phyloP scores from a whole-genome alignment of 1,284 basidiomycete genomes.

The Ceratobasidium sp. region DNA sequence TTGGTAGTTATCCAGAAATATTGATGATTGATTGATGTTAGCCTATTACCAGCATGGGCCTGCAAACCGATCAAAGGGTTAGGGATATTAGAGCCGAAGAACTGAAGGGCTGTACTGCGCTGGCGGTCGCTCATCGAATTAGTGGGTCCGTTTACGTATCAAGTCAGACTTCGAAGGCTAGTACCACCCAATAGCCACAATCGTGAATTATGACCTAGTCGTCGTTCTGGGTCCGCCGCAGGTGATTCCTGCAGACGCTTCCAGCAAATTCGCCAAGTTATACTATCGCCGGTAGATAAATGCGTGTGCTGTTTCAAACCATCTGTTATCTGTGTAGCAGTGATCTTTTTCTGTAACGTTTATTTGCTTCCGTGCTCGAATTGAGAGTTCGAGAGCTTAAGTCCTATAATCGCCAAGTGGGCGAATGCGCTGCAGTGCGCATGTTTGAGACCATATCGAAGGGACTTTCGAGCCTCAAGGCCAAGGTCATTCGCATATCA shows the following conservation, averaged over 20 bases:
- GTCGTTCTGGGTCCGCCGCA: conserved; percentile 18
- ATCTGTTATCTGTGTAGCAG: too few relatives aligned
- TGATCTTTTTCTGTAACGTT: too few relatives aligned
- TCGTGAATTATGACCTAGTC: conserved; percentile 28
- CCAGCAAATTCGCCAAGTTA: conserved; percentile 15
- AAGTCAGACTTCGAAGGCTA: not conserved
- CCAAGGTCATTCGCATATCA: too few relatives aligned
- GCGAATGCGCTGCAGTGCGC: too few relatives aligned
- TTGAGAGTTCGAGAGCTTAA: too few relatives aligned
- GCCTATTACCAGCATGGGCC: conserved; percentile 8
- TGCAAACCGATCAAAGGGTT: conserved; percentile 9
- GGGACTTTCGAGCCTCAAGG: too few relatives aligned
- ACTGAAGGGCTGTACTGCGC: conserved; percentile 3
- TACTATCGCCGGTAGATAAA: not conserved
- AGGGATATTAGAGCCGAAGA: not conserved
- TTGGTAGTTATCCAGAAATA: not conserved
- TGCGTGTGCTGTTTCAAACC: too few relatives aligned
- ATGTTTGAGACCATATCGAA: too few relatives aligned
- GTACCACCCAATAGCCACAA: not conserved
- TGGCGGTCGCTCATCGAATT: conserved; percentile 21
- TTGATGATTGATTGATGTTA: not conserved
- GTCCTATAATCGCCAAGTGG: too few relatives aligned
- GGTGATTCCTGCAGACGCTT: not conserved
- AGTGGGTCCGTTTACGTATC: not conserved
- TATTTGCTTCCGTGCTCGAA: too few relatives aligned